phyloP scores from a whole-genome alignment of 805 yeast genomes.

The Jamesozyma gamospora region DNA sequence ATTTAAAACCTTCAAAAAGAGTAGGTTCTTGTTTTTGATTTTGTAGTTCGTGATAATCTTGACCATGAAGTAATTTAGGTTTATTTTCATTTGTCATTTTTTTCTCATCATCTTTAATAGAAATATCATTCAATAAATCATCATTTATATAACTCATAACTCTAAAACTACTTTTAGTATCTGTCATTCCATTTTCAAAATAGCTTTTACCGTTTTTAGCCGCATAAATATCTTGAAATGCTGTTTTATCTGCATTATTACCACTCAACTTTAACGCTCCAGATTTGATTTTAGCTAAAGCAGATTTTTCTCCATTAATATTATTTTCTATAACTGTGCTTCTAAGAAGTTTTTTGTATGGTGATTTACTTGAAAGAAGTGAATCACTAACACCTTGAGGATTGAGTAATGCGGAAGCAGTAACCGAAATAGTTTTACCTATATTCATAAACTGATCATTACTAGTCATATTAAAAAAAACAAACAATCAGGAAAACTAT shows the following conservation, averaged over 20 bases:
- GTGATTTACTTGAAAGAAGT: conserved; percentile 24
- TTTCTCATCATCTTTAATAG: conserved; percentile 19
- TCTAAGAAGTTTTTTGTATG: conserved; percentile 23
- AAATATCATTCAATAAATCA: conserved; percentile 48
- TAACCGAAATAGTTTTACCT: conserved; percentile 43
- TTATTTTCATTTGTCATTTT: background rate
- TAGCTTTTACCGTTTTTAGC: conserved; percentile 28
- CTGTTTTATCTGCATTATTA: conserved; percentile 4
- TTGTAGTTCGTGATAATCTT: background rate
- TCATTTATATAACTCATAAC: conserved; percentile 50
- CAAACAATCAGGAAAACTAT: too few species aligned
- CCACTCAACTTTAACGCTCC: background rate
- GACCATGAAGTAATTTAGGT: background rate
- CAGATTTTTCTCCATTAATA: conserved; percentile 5
- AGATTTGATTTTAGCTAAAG: conserved; percentile 8
- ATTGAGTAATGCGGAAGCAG: conserved; percentile 47
- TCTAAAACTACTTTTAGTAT: conserved; percentile 35
- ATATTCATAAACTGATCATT: conserved; percentile 25
- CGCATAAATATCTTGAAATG: conserved; percentile 25
- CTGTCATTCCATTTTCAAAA: conserved; percentile 30
- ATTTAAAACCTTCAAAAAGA: conserved; percentile 60
- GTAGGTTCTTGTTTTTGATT: conserved; percentile 32
- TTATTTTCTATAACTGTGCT: conserved; percentile 20
- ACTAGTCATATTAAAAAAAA: conserved; percentile 1
- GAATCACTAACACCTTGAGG: conserved; percentile 31